A percentile compares a stretch with the other conserved stretches of the same genome.
Conservation (phyloP, 208 protist species). For the Leishmania arabica region DNA sequence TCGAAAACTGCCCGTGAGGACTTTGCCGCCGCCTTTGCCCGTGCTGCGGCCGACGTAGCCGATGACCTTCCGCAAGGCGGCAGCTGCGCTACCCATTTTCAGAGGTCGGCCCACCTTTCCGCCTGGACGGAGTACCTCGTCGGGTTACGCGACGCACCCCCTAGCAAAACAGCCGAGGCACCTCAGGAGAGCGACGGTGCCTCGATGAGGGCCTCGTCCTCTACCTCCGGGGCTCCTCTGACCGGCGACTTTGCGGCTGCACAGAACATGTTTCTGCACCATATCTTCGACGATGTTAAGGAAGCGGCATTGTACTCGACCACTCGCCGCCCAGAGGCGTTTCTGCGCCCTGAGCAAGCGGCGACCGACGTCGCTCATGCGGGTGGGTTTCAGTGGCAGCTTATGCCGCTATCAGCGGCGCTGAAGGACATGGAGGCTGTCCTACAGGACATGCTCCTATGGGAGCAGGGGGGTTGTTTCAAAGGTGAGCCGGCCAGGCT, state of each 20-base stretch:
- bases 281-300: slow-evolving; percentile 24
- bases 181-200: background rate
- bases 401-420: slow-evolving; percentile 8
- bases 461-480: background rate
- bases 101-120: slow-evolving; percentile 6
- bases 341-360: slow-evolving; percentile 8
- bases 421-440: background rate
- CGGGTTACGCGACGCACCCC: slow-evolving; percentile 3
- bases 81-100: background rate
- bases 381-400: slow-evolving; percentile 1
- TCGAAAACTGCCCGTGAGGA: background rate
- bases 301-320: slow-evolving; percentile 22
- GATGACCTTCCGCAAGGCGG: background rate
- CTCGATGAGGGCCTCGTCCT: background rate
- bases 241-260: background rate
- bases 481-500: background rate
- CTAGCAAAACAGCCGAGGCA: background rate
- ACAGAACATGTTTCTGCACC: slow-evolving; percentile 9
- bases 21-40: background rate
- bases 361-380: background rate
- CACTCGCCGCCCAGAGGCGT: slow-evolving; percentile 7
- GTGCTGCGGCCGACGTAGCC: background rate
- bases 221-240: background rate
- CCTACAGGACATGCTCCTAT: slow-evolving; percentile 14
- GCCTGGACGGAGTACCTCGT: slow-evolving; percentile 31